Base-by-base conservation (phyloP, 805 yeast genomes). In the Phaffomyces thermotolerans region DNA sequence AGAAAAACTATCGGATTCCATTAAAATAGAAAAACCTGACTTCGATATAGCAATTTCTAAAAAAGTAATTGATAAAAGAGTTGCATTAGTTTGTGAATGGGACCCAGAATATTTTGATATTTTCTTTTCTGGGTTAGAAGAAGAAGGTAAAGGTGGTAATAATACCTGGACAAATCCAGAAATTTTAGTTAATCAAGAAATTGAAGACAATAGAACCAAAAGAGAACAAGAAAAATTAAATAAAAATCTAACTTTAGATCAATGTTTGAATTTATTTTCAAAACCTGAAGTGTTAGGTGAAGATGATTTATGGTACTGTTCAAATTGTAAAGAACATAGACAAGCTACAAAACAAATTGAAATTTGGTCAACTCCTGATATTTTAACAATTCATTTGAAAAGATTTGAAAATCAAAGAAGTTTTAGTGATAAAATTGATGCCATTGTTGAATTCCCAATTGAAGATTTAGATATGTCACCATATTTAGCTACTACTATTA, bases 291-390 rank as follows among this genome's bases (percentile, higher is more conserved):
- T 89, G 3, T 69, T 91, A 37, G 87, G 96, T 13, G 84, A 86
- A 40, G 82, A 87, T 42, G 98, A 91, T 63, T 69, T 88, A 30
- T 91, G 98, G 98, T 90, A 81, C 55, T 91, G 99, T 62, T 95
- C 96, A 1, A 65, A 69, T 12, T 91, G 99, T 67, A 79, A 84
- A 55, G 93, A 85, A 41, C 95, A 88, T 56, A 76, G 89, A 46
- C 88, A 85, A 52, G 98, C 98, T 1, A 79, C 95, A 2, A 91
- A 93, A 57, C 83, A 86, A 36, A 83, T 93, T 42, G 95, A 89
- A 62, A 66, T 91, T 17, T 93, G 98, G 98, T 75, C 80, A n/a
- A 79, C 86, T 0, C 98, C 98, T 1, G 97, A 93, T 58, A 78
- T 93, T 25, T 69, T 93, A 49, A 80, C 95, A 1, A 83, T 91